A percentile compares a stretch with the other conserved stretches of the same genome.
Conservation (phyloP, 306 rosid genomes). For the Clitoria ternatea region DNA sequence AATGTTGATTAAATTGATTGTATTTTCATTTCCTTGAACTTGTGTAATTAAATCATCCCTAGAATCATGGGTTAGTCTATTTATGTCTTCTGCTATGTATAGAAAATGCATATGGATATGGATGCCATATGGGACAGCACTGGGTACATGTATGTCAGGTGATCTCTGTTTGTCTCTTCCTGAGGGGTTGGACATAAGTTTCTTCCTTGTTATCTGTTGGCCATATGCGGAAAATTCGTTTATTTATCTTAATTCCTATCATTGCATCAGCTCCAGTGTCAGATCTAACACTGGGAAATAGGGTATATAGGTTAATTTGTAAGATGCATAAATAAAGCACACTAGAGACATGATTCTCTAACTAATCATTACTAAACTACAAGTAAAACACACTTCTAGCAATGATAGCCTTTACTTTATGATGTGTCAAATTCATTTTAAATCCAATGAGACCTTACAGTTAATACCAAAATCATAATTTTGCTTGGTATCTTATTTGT, state of each 20-base stretch:
- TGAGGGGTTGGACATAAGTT: neutral
- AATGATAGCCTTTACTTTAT: neutral
- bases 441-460: neutral
- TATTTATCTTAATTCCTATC: neutral
- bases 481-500: neutral
- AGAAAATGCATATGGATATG: too few species aligned
- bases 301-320: neutral
- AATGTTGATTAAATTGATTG: neutral
- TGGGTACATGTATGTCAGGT: neutral
- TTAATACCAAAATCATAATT: neutral
- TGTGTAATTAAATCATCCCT: neutral
- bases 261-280: neutral
- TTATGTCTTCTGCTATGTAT: conserved; percentile 11
- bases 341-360: neutral
- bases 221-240: neutral
- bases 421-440: neutral
- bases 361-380: too few species aligned
- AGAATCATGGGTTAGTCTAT: conserved; percentile 7
- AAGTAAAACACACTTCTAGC: neutral
- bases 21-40: neutral
- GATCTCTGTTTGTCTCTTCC: conserved; percentile 1
- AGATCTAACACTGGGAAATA: neutral
- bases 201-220: neutral
- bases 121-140: neutral
- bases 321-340: neutral